These are phyloP conservation scores for Endothia cerciana DNA, from an alignment of 2,329 filamentous ascomycete genomes.

Conservation along the genomic window DNA sequence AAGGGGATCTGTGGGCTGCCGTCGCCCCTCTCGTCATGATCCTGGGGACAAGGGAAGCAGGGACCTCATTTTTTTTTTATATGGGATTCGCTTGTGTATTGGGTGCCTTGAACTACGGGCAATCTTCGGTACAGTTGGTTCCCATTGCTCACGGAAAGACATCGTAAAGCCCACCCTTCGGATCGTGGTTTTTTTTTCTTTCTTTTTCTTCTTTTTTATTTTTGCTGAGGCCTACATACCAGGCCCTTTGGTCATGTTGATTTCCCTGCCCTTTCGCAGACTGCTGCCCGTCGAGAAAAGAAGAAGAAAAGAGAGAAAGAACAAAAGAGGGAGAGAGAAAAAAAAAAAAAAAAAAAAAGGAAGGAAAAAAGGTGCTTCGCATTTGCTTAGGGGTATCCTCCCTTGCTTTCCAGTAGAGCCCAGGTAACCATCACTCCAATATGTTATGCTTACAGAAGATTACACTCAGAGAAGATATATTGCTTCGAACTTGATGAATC, in stretches of 20 bases:
- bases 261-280: neutral
- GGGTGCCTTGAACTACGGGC: neutral
- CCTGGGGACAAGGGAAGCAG: neutral
- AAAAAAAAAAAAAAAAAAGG: neutral
- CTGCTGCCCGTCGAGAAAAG: neutral
- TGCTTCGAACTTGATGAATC: neutral
- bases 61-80: neutral
- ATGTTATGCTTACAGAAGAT: conserved; percentile 6
- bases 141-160: neutral
- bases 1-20: too few relatives aligned
- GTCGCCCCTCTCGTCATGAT: too few relatives aligned
- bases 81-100: neutral
- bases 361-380: conserved; percentile 1
- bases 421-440: conserved; percentile 2
- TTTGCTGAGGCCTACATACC: conserved; percentile 4
- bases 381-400: conserved; percentile 4
- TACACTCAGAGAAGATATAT: neutral
- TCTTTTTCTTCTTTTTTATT: conserved; percentile 1
- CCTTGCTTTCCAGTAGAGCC: neutral
- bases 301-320: neutral
- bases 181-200: too few relatives aligned
- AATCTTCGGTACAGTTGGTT: neutral
- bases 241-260: neutral
- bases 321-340: too few relatives aligned
- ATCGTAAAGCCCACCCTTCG: neutral